These are phyloP conservation scores for Setaria viridis DNA, from an alignment of 202 grass and related monocot genomes.

Conservation along the genomic window DNA sequence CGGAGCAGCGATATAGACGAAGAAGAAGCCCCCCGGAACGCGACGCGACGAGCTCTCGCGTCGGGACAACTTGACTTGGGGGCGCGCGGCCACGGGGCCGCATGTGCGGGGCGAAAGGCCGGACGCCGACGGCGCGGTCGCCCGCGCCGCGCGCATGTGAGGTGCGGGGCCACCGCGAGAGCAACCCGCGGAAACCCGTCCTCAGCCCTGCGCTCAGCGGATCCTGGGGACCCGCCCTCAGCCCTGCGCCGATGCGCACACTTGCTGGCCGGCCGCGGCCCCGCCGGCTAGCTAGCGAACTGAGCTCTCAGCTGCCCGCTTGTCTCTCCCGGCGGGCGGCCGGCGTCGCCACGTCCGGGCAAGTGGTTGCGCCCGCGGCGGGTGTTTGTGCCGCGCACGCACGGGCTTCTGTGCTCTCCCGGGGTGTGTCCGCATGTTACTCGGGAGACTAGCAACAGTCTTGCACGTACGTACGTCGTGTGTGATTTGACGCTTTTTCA, in stretches of 20 bases:
- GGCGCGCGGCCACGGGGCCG: not conserved
- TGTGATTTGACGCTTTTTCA: not conserved
- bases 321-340: not conserved
- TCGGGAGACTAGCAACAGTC: not conserved
- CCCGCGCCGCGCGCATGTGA: conserved; percentile 37
- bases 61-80: not conserved
- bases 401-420: not conserved
- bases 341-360: not conserved
- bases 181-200: not conserved
- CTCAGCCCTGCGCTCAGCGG: not conserved
- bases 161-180: conserved; percentile 27
- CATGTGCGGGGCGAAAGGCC: conserved; percentile 44
- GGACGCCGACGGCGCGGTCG: conserved; percentile 38
- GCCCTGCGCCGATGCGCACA: not conserved
- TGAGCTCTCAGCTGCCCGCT: not conserved
- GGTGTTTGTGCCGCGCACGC: conserved; percentile 14
- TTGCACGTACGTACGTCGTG: not conserved
- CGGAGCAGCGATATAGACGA: not conserved
- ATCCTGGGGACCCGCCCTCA: not conserved
- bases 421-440: conserved; percentile 2
- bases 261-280: not conserved
- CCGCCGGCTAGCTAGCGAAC: not conserved
- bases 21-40: not conserved
- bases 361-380: not conserved
- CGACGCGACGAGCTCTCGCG: conserved; percentile 1